Conservation (phyloP, 345 rosid species). For the Populus euphratica region DNA sequence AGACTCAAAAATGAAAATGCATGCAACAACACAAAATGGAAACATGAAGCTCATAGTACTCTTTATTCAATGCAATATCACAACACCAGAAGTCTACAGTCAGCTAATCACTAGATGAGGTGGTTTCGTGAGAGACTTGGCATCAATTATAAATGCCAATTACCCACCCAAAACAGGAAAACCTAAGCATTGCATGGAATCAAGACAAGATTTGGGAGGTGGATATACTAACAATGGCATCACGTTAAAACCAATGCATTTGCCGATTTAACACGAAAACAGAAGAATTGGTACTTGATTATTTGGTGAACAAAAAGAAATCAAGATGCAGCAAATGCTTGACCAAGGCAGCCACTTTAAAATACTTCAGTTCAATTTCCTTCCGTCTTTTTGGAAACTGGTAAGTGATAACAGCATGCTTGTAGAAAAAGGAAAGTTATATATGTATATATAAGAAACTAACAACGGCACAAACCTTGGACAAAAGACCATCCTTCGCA, state of each 20-base stretch:
- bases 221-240: neutral
- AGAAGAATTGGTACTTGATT: neutral
- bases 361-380: neutral
- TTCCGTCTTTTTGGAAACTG: neutral
- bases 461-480: constrained; percentile 47
- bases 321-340: constrained; percentile 1
- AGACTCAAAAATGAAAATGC: neutral
- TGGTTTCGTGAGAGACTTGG: neutral
- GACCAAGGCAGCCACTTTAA: neutral
- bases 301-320: neutral
- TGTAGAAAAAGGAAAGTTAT: neutral
- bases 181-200: neutral
- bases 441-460: neutral
- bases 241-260: neutral
- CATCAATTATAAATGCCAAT: neutral
- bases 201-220: neutral
- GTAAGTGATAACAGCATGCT: neutral
- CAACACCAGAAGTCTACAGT: neutral
- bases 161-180: neutral
- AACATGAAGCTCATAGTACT: neutral
- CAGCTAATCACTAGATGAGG: neutral
- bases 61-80: neutral
- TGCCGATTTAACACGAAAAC: neutral
- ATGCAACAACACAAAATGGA: neutral
- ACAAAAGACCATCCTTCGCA: constrained; percentile 65